Evolutionary conservation across 768 basidiomycete species (phyloP).

Genomic region (Psilocybe tampanensis): DNA sequence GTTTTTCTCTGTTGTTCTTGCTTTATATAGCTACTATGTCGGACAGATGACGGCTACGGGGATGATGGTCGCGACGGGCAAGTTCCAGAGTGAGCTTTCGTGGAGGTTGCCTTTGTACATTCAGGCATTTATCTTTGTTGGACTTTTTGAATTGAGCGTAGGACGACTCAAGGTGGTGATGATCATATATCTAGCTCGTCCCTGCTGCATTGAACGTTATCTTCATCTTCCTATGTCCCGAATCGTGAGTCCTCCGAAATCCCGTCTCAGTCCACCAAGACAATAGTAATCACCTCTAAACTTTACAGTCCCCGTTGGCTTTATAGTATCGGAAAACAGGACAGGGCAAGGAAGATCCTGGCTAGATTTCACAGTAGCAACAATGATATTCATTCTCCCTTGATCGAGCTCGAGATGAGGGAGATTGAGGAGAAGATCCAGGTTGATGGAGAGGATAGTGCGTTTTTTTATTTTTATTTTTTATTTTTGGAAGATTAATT

Average conservation of each 20-base stretch:
- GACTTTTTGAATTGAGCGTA: no score
- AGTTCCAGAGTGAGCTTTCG: constrained; percentile 39
- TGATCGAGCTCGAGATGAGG: constrained; percentile 52
- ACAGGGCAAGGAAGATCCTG: constrained; percentile 45
- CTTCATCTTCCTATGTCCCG: constrained; percentile 49
- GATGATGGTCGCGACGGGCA: constrained; percentile 56
- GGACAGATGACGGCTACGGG: constrained; percentile 58
- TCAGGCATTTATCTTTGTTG: no score
- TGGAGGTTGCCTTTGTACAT: constrained; percentile 56
- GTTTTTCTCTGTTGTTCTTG: no score
- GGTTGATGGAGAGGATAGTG: constrained; percentile 48
- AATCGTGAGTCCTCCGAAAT: constrained; percentile 40
- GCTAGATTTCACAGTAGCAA: constrained; percentile 50
- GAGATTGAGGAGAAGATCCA: constrained; percentile 56
- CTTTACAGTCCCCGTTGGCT: constrained; percentile 59
- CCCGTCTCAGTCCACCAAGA: no score
- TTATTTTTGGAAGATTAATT: background rate
- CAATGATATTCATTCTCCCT: constrained; percentile 47
- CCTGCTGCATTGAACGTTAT: constrained; percentile 50
- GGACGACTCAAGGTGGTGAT: no score
- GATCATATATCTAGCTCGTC: constrained; percentile 29
- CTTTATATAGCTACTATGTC: constrained; percentile 53
- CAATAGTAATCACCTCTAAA: no score
- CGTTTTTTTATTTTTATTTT: constrained; percentile 17
- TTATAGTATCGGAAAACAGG: constrained; percentile 45